Evolutionary conservation across 2,329 filamentous ascomycete genomes (phyloP).

Genomic region (Ceratocystis huliohia): DNA sequence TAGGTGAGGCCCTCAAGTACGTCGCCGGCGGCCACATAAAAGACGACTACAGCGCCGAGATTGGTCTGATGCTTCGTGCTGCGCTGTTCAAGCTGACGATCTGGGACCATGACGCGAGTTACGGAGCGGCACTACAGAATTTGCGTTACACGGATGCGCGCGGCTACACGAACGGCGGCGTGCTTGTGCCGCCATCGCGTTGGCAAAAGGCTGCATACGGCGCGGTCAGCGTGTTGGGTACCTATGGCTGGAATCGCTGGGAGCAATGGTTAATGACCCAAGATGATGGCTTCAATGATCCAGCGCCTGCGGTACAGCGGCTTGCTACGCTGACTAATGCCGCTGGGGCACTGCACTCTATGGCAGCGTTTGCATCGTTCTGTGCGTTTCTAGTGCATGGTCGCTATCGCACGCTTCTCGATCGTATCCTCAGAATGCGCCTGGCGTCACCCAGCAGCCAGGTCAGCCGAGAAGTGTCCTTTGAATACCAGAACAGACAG

Average conservation of each 20-base stretch:
- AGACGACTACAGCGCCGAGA: constrained; percentile 81
- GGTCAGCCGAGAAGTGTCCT: constrained; percentile 81
- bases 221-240: constrained; percentile 69
- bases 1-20: constrained; percentile 78
- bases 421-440: constrained; percentile 71
- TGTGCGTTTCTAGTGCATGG: constrained; percentile 84
- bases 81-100: constrained; percentile 88
- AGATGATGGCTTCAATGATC: constrained; percentile 60
- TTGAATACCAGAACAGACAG: constrained; percentile 94
- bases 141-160: constrained; percentile 80
- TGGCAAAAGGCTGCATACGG: constrained; percentile 81
- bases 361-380: constrained; percentile 74
- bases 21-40: constrained; percentile 60
- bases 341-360: constrained; percentile 61
- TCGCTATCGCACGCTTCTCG: constrained; percentile 78
- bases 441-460: constrained; percentile 75
- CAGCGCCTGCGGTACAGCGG: constrained; percentile 37
- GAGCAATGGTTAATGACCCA: constrained; percentile 70
- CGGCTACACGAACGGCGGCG: constrained; percentile 37
- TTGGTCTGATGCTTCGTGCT: constrained; percentile 61
- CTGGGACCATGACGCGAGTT: constrained; percentile 93
- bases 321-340: constrained; percentile 59
- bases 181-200: constrained; percentile 57
- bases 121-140: constrained; percentile 86
- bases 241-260: constrained; percentile 86